Evolutionary conservation across 148 eudicot species (phyloP).

Genomic region (Selenicereus undatus): DNA sequence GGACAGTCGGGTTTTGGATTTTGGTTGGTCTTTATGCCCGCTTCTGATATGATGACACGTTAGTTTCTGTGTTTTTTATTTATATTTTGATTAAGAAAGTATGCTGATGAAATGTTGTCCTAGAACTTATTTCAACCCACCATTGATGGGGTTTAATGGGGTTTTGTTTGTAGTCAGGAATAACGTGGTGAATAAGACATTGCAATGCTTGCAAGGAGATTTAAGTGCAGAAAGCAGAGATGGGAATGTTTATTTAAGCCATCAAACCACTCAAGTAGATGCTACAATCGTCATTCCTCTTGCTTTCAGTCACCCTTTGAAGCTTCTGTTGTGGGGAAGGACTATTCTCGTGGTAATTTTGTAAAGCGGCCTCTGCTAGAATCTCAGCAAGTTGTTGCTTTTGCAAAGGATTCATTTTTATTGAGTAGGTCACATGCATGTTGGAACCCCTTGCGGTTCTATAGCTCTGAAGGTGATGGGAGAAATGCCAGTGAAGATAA

Average conservation of each 20-base stretch:
- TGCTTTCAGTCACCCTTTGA: constrained; percentile 24
- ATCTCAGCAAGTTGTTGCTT: constrained; percentile 23
- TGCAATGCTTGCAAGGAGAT: constrained; percentile 71
- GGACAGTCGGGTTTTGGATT: neutral
- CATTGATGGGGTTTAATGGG: neutral
- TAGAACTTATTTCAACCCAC: neutral
- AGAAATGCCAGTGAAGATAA: constrained; percentile 73
- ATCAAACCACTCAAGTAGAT: constrained; percentile 36
- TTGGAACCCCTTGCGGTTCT: constrained; percentile 39
- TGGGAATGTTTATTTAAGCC: constrained; percentile 50
- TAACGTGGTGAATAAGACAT: constrained; percentile 24
- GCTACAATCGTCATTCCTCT: constrained; percentile 26
- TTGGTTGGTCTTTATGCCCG: neutral
- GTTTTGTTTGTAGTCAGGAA: constrained; percentile 26
- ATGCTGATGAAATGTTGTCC: neutral
- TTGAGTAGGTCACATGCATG: constrained; percentile 31
- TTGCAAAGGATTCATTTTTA: constrained; percentile 21
- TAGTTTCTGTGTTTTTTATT: neutral
- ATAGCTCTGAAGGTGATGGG: constrained; percentile 89
- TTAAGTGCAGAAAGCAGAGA: constrained; percentile 47
- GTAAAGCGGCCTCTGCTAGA: constrained; percentile 33
- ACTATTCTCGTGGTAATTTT: constrained; percentile 27
- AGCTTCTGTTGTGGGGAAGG: constrained; percentile 22
- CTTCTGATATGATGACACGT: neutral
- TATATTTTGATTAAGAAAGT: too few relatives aligned